Conservation (phyloP, 2,329 filamentous ascomycete genomes). For the Cercospora canescens region DNA sequence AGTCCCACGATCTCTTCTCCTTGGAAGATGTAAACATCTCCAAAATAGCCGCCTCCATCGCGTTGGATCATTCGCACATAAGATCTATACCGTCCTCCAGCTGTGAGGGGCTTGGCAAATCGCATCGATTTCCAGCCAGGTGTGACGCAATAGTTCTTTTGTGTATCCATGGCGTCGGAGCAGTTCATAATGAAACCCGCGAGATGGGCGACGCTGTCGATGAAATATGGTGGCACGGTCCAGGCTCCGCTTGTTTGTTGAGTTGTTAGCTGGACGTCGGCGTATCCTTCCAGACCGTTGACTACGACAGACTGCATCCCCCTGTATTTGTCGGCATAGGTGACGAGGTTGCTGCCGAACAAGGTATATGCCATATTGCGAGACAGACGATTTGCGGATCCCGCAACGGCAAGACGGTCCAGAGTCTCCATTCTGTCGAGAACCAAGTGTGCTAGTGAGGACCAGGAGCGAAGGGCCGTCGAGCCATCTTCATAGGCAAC, state of each 20-base stretch:
- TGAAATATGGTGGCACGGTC: slow-evolving; percentile 61
- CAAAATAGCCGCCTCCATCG: slow-evolving; percentile 56
- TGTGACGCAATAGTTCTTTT: slow-evolving; percentile 61
- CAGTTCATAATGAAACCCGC: slow-evolving; percentile 63
- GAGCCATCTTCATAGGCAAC: slow-evolving; percentile 25
- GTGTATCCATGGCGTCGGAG: slow-evolving; percentile 58
- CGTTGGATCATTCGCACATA: slow-evolving; percentile 64
- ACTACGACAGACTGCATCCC: slow-evolving; percentile 61
- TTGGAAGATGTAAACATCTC: slow-evolving; percentile 62
- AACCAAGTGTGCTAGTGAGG: slow-evolving; percentile 30
- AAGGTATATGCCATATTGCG: slow-evolving; percentile 71
- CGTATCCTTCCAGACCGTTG: slow-evolving; percentile 57
- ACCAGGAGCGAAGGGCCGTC: slow-evolving; percentile 32
- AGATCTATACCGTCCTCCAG: slow-evolving; percentile 55
- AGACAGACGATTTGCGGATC: slow-evolving; percentile 31
- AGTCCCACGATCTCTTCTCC: slow-evolving; percentile 60
- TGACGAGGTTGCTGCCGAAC: slow-evolving; percentile 59
- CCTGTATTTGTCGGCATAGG: slow-evolving; percentile 58
- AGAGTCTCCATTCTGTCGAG: slow-evolving; percentile 32
- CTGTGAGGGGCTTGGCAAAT: slow-evolving; percentile 42
- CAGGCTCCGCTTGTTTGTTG: slow-evolving; percentile 56
- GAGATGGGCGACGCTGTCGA: slow-evolving; percentile 58
- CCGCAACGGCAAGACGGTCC: slow-evolving; percentile 25
- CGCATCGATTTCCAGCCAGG: slow-evolving; percentile 63
- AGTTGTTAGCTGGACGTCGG: slow-evolving; percentile 55